Conservation (phyloP, 139 green algal genomes). For the Closterium sp. region DNA sequence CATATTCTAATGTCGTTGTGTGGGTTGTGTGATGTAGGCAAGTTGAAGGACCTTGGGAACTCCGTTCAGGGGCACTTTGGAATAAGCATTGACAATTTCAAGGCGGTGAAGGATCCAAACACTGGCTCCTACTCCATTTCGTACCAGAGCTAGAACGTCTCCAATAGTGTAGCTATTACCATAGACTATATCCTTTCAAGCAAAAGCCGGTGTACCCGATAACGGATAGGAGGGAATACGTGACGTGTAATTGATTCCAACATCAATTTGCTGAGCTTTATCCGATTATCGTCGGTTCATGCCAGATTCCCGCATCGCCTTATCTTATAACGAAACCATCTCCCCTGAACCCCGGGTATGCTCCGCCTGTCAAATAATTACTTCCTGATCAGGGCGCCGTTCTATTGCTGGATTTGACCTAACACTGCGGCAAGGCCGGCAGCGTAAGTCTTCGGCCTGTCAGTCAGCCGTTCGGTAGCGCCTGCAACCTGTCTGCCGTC, state of each 20-base stretch:
- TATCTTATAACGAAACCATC: not conserved
- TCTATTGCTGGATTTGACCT: no score
- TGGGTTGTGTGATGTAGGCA: constrained; percentile 60
- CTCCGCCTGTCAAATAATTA: no score
- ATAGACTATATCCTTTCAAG: not conserved
- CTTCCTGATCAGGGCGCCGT: no score
- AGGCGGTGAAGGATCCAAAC: constrained; percentile 87
- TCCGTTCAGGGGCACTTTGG: constrained; percentile 94
- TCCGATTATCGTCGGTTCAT: no score
- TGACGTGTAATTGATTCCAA: no score
- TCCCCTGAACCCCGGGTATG: not conserved
- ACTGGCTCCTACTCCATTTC: constrained; percentile 89
- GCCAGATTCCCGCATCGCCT: not conserved
- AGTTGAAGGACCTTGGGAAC: constrained; percentile 97
- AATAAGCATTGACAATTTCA: constrained; percentile 94
- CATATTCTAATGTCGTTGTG: not conserved
- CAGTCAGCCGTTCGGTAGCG: no score
- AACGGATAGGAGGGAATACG: no score
- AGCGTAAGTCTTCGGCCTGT: not conserved
- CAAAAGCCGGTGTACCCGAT: not conserved
- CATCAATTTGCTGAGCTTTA: no score
- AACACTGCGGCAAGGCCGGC: not conserved
- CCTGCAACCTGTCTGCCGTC: not conserved
- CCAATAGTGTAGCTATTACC: no score
- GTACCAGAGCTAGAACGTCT: constrained; percentile 69